Percentiles rank a stretch among this genome's conserved stretches.
Evolutionary conservation across 495 filamentous ascomycete species (phyloP).

Genomic region (Tuber borchii): DNA sequence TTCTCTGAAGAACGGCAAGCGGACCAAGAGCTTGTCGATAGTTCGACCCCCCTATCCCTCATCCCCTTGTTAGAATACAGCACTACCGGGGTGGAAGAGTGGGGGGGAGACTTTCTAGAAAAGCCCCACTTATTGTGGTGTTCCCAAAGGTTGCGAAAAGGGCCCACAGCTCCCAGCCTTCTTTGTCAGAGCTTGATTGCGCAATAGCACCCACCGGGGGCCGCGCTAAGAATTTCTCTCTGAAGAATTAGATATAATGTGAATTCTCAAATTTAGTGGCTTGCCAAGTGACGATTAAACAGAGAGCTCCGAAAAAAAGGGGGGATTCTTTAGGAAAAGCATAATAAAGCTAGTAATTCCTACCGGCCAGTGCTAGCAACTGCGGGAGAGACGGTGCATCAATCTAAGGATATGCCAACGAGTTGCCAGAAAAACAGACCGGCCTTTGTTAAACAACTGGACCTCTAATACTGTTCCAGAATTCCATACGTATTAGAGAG

Average conservation of each 20-base stretch:
- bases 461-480: background rate
- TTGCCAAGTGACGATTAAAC: too few species aligned
- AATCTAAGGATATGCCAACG: background rate
- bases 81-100: too few species aligned
- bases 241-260: too few species aligned
- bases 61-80: background rate
- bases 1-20: constrained; percentile 45
- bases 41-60: constrained; percentile 37
- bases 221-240: too few species aligned
- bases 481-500: background rate
- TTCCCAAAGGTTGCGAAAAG: too few species aligned
- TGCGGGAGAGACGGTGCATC: background rate
- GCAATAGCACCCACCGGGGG: too few species aligned
- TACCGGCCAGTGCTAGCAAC: background rate
- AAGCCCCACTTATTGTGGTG: too few species aligned
- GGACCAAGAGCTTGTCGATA: constrained; percentile 46
- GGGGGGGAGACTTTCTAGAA: background rate
- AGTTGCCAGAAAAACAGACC: background rate
- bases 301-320: too few species aligned
- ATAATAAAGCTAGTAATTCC: background rate
- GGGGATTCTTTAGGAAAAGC: too few species aligned
- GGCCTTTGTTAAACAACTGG: background rate
- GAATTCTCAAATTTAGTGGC: too few species aligned
- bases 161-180: too few species aligned
- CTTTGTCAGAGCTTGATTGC: too few species aligned